Percentiles rank a stretch among this genome's conserved stretches.
These are phyloP conservation scores for Lonicera japonica DNA, from an alignment of 129 eudicot genomes.

Conservation along the genomic window DNA sequence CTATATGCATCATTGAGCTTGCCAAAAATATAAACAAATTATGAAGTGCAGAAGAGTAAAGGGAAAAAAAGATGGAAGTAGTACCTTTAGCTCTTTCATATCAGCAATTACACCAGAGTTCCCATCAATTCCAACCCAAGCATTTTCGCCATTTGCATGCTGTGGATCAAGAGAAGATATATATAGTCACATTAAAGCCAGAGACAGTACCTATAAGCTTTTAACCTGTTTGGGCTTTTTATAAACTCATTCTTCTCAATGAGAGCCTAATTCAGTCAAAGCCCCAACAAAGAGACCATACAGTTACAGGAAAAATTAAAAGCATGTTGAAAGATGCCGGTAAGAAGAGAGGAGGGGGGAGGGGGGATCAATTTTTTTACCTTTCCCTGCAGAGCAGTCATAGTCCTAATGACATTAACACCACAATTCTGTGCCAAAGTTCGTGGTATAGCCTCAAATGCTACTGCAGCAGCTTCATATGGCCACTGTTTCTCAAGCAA, in stretches of 20 bases:
- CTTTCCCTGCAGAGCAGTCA: conserved; percentile 56
- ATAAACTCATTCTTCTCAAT: too few relatives aligned
- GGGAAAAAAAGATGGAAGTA: not conserved
- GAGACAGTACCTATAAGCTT: too few relatives aligned
- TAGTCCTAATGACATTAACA: conserved; percentile 56
- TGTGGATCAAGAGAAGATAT: not conserved
- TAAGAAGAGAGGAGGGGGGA: not conserved
- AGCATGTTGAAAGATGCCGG: not conserved
- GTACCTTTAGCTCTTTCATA: conserved; percentile 48
- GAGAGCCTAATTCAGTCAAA: too few relatives aligned
- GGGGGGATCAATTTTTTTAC: not conserved
- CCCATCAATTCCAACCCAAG: conserved; percentile 54
- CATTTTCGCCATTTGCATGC: conserved; percentile 63
- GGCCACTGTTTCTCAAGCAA: conserved; percentile 38
- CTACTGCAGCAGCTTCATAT: conserved; percentile 61
- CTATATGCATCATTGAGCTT: not conserved
- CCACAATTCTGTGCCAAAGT: conserved; percentile 60
- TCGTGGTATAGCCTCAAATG: conserved; percentile 54
- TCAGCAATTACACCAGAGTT: conserved; percentile 51
- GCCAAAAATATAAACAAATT: not conserved
- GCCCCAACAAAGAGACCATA: too few relatives aligned
- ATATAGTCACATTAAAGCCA: too few relatives aligned
- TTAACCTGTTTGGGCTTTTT: too few relatives aligned
- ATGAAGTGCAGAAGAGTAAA: not conserved
- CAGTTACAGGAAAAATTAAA: too few relatives aligned